Percentiles rank a stretch among this genome's conserved stretches.
These are phyloP conservation scores for Ogataea hybrid DNA, from an alignment of 1,139 yeast genomes.

Conservation along the genomic window DNA sequence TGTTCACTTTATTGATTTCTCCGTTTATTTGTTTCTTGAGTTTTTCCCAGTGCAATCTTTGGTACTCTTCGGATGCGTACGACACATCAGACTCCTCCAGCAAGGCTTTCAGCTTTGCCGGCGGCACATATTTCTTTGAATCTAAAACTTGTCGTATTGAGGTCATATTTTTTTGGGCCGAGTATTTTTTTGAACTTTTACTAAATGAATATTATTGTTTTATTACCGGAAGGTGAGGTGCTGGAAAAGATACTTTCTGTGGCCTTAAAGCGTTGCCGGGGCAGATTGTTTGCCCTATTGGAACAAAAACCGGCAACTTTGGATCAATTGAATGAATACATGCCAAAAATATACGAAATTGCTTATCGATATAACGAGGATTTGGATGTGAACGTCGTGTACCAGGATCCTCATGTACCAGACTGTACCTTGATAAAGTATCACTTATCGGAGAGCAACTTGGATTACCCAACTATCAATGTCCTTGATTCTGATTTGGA, in stretches of 20 bases:
- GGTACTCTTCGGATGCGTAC: conserved; percentile 40
- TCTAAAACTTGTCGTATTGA: conserved; percentile 38
- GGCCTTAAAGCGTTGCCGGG: not conserved
- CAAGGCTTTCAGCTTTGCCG: conserved; percentile 45
- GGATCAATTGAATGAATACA: not conserved
- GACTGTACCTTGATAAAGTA: not conserved
- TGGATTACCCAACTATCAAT: not conserved
- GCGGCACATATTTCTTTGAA: conserved; percentile 52
- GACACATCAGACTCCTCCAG: conserved; percentile 33
- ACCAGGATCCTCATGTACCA: conserved; percentile 3
- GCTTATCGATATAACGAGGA: not conserved
- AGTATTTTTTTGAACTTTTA: not conserved
- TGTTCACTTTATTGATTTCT: conserved; percentile 44
- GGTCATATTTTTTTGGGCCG: conserved; percentile 6
- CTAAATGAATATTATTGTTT: conserved; percentile 2
- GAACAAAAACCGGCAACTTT: not conserved
- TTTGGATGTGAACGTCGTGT: conserved; percentile 1
- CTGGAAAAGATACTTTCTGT: not conserved
- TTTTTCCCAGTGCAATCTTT: conserved; percentile 53
- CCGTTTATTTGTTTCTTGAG: conserved; percentile 48
- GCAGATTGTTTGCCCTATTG: not conserved
- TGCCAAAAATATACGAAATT: conserved; percentile 1
- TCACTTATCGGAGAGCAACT: no score
- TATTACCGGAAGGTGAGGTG: not conserved
- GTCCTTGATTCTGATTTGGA: not conserved